phyloP scores from a whole-genome alignment of 2,329 filamentous ascomycete genomes.

The Diplodia mutila region DNA sequence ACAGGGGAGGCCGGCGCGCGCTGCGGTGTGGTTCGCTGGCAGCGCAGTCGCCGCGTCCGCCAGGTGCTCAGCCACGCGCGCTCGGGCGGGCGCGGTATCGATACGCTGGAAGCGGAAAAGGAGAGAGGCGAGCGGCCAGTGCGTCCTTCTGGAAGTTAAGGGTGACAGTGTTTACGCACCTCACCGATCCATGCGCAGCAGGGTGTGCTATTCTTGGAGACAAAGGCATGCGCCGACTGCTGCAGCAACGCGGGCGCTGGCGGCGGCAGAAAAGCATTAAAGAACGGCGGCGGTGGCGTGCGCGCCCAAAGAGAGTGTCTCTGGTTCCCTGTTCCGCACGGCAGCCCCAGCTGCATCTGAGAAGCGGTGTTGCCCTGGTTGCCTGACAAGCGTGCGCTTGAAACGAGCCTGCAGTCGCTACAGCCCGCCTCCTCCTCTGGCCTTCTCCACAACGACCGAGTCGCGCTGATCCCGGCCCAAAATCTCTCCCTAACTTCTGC shows the following conservation, averaged over 20 bases:
- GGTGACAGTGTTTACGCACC: slow-evolving; percentile 4
- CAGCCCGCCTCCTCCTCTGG: background rate
- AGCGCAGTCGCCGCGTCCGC: background rate
- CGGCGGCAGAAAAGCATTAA: slow-evolving; percentile 10
- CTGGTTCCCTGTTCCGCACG: background rate
- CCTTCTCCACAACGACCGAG: slow-evolving; percentile 6
- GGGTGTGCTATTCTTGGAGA: slow-evolving; percentile 2
- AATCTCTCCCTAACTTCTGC: slow-evolving; percentile 11
- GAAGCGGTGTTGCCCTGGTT: background rate
- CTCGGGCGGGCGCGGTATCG: background rate
- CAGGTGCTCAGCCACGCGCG: background rate
- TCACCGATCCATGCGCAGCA: background rate
- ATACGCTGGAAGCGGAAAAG: slow-evolving; percentile 6
- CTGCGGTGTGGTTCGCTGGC: background rate
- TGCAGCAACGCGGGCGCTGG: background rate
- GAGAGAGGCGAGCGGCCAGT: background rate
- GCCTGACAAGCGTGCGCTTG: slow-evolving; percentile 1
- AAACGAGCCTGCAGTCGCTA: slow-evolving; percentile 1
- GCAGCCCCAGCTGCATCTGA: background rate
- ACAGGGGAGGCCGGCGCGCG: background rate
- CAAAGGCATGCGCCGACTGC: slow-evolving; percentile 13
- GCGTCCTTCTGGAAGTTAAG: slow-evolving; percentile 14
- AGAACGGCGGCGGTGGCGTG: background rate
- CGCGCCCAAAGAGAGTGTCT: background rate
- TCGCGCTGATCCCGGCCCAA: slow-evolving; percentile 8